These are phyloP conservation scores for Daldinia vernicosa DNA, from an alignment of 495 filamentous ascomycete genomes.

Conservation along the genomic window DNA sequence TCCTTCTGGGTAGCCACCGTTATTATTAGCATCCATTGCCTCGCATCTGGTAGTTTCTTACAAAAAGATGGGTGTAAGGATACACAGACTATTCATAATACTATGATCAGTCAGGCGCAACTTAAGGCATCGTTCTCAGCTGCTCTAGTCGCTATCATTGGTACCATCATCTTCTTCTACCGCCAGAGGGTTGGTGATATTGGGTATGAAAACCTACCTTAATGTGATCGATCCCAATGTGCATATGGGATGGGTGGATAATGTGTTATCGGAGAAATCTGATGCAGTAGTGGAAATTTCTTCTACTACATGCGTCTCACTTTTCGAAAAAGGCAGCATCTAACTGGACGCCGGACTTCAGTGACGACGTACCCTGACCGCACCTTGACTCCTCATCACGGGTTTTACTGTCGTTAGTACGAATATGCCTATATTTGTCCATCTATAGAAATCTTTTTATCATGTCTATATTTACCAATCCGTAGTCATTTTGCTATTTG, in stretches of 20 bases:
- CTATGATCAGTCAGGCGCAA: slow-evolving; percentile 26
- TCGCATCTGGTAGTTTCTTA: slow-evolving; percentile 15
- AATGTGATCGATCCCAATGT: slow-evolving; percentile 19
- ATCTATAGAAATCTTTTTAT: slow-evolving; percentile 14
- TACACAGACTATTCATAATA: slow-evolving; percentile 3
- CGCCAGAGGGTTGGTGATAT: slow-evolving; percentile 4
- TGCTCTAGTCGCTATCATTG: slow-evolving; percentile 14
- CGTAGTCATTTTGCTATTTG: not conserved
- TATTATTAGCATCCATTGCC: slow-evolving; percentile 16
- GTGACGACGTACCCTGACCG: slow-evolving; percentile 38
- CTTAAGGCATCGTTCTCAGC: slow-evolving; percentile 24
- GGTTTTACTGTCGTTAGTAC: slow-evolving; percentile 3
- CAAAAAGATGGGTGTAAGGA: slow-evolving; percentile 2
- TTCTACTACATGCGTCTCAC: slow-evolving; percentile 31
- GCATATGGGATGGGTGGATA: slow-evolving; percentile 8
- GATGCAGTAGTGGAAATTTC: slow-evolving; percentile 34
- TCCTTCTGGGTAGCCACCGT: slow-evolving; percentile 22
- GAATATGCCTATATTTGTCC: slow-evolving; percentile 15
- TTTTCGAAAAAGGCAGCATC: slow-evolving; percentile 4
- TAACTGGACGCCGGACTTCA: slow-evolving; percentile 26
- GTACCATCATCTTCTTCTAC: slow-evolving; percentile 10
- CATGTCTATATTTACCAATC: slow-evolving; percentile 10
- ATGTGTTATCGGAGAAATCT: slow-evolving; percentile 31
- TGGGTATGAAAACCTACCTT: slow-evolving; percentile 35
- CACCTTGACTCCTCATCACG: slow-evolving; percentile 22